Conservation (phyloP, 2,329 filamentous ascomycete genomes). For the Fusarium sulawesiense region DNA sequence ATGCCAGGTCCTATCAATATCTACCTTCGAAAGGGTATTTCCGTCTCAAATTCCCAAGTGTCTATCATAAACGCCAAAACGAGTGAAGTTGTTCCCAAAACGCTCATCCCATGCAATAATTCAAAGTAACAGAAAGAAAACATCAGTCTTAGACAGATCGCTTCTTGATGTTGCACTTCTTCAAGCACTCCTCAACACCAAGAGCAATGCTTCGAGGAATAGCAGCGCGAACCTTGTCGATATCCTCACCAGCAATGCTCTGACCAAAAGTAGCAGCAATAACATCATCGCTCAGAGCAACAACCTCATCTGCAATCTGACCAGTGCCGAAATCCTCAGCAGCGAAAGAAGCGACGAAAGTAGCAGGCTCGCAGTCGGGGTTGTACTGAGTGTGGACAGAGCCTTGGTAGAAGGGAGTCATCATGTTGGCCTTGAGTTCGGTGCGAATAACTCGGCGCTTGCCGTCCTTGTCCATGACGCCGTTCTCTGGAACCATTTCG, state of each 20-base stretch:
- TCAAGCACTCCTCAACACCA: constrained; percentile 64
- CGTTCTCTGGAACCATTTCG: constrained; percentile 66
- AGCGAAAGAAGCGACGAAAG: constrained; percentile 63
- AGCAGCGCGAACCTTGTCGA: constrained; percentile 56
- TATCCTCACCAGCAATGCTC: constrained; percentile 58
- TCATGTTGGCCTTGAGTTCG: constrained; percentile 57
- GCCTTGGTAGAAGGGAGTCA: constrained; percentile 67
- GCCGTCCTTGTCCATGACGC: constrained; percentile 52
- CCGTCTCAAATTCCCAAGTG: background rate
- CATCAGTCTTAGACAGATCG: constrained; percentile 50
- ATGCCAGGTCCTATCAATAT: constrained; percentile 3
- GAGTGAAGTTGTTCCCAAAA: background rate
- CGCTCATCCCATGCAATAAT: background rate
- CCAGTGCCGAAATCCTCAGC: constrained; percentile 64
- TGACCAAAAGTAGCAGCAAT: constrained; percentile 60
- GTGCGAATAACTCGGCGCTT: constrained; percentile 57
- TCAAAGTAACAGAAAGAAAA: background rate
- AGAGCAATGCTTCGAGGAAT: constrained; percentile 61
- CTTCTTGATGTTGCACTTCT: constrained; percentile 49
- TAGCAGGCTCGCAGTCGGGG: constrained; percentile 62
- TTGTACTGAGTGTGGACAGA: constrained; percentile 68
- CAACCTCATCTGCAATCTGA: constrained; percentile 62
- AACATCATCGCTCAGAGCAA: constrained; percentile 59
- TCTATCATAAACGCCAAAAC: constrained; percentile 16
- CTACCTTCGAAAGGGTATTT: constrained; percentile 8